Percentiles rank a stretch among this genome's conserved stretches.
Evolutionary conservation across 768 basidiomycete species (phyloP).

Genomic region (Cystoderma amianthinum): DNA sequence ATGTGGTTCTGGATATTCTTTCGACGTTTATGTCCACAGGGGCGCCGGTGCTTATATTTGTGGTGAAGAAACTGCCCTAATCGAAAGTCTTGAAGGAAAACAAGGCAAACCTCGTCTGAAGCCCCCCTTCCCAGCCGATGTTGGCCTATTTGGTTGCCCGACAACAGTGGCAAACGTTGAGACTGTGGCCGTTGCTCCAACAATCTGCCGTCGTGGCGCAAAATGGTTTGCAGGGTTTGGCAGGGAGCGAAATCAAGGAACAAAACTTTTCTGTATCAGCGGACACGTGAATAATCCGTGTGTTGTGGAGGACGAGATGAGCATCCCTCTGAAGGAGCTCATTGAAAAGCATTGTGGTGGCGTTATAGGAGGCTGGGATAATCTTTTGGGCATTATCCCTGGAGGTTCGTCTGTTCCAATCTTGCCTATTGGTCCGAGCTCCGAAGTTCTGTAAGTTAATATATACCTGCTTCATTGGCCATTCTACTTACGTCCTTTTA

Average conservation of each 20-base stretch:
- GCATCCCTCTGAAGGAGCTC: conserved; percentile 88
- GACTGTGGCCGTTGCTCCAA: conserved; percentile 96
- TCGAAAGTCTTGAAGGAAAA: conserved; percentile 96
- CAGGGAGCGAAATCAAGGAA: conserved; percentile 87
- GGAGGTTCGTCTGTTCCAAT: conserved; percentile 95
- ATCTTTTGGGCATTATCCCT: conserved; percentile 93
- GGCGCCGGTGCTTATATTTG: conserved; percentile 99
- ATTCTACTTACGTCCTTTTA: conserved; percentile 16
- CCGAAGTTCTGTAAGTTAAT: conserved; percentile 75
- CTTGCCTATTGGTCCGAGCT: conserved; percentile 75
- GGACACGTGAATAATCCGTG: conserved; percentile 99
- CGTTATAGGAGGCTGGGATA: conserved; percentile 92
- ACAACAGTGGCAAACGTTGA: conserved; percentile 98
- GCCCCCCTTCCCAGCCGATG: conserved; percentile 98
- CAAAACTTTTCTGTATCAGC: conserved; percentile 95
- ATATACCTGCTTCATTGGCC: background rate
- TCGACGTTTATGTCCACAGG: conserved; percentile 97
- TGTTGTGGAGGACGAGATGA: conserved; percentile 99
- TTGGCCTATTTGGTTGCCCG: conserved; percentile 95
- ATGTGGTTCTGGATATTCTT: conserved; percentile 88
- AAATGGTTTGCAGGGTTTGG: conserved; percentile 93
- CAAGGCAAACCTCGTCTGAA: conserved; percentile 97
- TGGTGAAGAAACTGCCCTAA: conserved; percentile 96
- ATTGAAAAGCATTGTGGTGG: conserved; percentile 98
- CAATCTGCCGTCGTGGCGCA: conserved; percentile 85